Base-by-base conservation (phyloP, 2,329 filamentous ascomycete genomes). In the Pyrenophora teres region DNA sequence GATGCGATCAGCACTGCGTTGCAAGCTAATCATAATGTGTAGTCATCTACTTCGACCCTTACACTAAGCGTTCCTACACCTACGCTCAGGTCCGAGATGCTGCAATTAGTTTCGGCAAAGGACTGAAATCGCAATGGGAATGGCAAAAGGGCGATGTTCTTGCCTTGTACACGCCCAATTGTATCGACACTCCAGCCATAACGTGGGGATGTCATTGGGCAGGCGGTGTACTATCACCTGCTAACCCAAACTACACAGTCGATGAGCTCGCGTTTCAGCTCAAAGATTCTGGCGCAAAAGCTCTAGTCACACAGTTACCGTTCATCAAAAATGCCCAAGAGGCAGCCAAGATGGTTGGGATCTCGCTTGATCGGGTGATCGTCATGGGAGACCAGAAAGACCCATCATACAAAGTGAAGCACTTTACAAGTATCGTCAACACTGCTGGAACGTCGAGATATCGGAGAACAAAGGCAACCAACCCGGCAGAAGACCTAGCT, bases 121-220 rank as follows among this genome's bases (percentile, higher is more conserved):
- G 90, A 0, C 81, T 97, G 16, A 87, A 86, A 66, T 83, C 87
- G 21, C 74, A 80, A 18, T 93, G 87, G 82, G 81, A 86, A 42
- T 96, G 92, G 88, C 81, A 86, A 62, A 92, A 88, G 69, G 89
- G 89, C 65, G 90, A 97, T 70, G 89, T 94, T 1, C 80, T 97
- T 18, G 88, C 83, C 9, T 80, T 96, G 46, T 96, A 88, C 78
- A 87, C 90, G 3, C 89, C 92, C 23, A 97, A 97, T 35, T 56
- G 52, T 71, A 88, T 97, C 68, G 92, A 97, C 72, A 90, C 87
- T 0, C 87, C 90, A 0, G 79, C 87, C 3, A 74, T 92, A 40
- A 90, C 85, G 72, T 90, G 90, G 79, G 92, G 92, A 23, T 81
- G 85, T 8, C 84, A 88, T 59, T 97, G 90, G 89, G 88, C 90